A percentile compares a stretch with the other conserved stretches of the same genome.
Conservation (phyloP, 164 flowering plant species). For the Platanus orientalis region DNA sequence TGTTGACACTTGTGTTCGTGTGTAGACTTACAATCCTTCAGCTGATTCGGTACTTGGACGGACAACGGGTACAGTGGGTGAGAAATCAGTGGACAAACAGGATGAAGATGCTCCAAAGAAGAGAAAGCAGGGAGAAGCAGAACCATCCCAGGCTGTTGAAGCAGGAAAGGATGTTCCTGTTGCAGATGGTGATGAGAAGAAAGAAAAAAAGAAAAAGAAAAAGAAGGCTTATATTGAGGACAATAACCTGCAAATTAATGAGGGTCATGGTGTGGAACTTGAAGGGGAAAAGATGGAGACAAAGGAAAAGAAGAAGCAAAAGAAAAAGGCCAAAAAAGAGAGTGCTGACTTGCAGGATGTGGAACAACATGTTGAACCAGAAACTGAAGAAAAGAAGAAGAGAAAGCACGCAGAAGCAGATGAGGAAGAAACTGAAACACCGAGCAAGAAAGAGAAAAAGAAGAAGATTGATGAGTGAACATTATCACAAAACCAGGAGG, state of each 20-base stretch:
- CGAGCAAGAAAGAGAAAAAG: slow-evolving; percentile 38
- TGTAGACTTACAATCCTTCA: slow-evolving; percentile 73
- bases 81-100: slow-evolving; percentile 4
- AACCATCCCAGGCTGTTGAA: slow-evolving; percentile 9
- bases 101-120: slow-evolving; percentile 16
- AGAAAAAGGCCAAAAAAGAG: slow-evolving; percentile 24
- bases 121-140: slow-evolving; percentile 29
- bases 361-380: slow-evolving; percentile 18
- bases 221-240: slow-evolving; percentile 24
- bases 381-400: slow-evolving; percentile 37
- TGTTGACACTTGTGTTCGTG: not conserved
- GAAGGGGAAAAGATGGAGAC: slow-evolving; percentile 12
- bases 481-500: not conserved
- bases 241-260: slow-evolving; percentile 11
- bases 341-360: slow-evolving; percentile 7
- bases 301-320: slow-evolving; percentile 20
- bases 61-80: slow-evolving; percentile 6
- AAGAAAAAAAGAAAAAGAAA: slow-evolving; percentile 53
- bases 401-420: slow-evolving; percentile 35
- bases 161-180: slow-evolving; percentile 16
- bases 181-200: slow-evolving; percentile 21
- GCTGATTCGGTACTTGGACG: slow-evolving; percentile 56
- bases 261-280: slow-evolving; percentile 14
- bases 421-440: slow-evolving; percentile 27
- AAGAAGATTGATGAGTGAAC: slow-evolving; percentile 25